phyloP scores from a whole-genome alignment of 768 basidiomycete species.

The Russula brevipes region DNA sequence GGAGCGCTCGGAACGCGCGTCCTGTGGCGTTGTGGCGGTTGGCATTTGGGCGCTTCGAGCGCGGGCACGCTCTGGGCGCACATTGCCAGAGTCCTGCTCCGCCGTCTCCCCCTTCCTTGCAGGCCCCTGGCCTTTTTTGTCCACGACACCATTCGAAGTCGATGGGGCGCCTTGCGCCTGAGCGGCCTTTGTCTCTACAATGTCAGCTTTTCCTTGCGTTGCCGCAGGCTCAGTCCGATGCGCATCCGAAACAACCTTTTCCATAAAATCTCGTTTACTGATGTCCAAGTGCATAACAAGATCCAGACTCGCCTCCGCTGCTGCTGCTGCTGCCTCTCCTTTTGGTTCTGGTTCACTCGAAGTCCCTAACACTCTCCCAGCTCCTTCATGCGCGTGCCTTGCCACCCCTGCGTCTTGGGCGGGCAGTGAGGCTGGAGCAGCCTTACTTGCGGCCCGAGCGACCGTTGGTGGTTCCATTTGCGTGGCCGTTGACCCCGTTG shows the following conservation, averaged over 20 bases:
- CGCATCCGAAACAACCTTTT: conserved; percentile 19
- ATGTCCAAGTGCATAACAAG: conserved; percentile 17
- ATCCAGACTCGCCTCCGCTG: conserved; percentile 25
- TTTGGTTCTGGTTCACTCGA: neutral
- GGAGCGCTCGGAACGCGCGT: conserved; percentile 2
- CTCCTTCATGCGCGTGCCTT: conserved; percentile 4
- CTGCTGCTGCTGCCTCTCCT: conserved; percentile 17
- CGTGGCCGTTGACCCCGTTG: conserved; percentile 18
- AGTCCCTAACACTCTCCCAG: neutral
- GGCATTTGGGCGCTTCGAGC: conserved; percentile 9
- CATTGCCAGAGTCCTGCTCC: conserved; percentile 10
- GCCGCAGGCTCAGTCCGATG: conserved; percentile 10
- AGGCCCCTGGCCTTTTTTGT: conserved; percentile 16
- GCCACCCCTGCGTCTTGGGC: conserved; percentile 5
- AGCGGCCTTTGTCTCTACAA: neutral
- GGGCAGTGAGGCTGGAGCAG: neutral
- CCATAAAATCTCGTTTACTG: conserved; percentile 23
- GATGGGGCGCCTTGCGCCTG: conserved; percentile 9
- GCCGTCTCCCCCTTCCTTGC: conserved; percentile 7
- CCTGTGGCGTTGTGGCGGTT: neutral
- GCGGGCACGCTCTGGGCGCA: conserved; percentile 16
- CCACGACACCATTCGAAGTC: neutral
- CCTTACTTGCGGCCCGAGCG: conserved; percentile 9
- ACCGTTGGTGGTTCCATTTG: conserved; percentile 9
- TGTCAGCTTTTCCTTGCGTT: neutral